Evolutionary conservation across 2,329 filamentous ascomycete species (phyloP).

Genomic region (Colletotrichum cereale): DNA sequence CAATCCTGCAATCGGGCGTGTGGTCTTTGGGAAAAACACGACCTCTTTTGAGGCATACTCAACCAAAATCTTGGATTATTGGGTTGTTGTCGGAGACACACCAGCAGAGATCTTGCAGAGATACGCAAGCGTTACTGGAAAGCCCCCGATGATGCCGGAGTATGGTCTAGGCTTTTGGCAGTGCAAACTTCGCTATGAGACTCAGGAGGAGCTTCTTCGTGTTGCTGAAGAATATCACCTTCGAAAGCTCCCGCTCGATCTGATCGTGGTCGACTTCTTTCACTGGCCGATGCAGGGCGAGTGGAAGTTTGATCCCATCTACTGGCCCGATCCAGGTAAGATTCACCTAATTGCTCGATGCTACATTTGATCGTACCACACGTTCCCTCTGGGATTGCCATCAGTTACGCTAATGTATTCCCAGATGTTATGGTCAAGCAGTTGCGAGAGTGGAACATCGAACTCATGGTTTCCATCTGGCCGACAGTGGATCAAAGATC

Average conservation of each 20-base stretch:
- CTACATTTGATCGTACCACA: no score
- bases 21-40: conserved; percentile 68
- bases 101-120: conserved; percentile 65
- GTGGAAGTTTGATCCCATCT: conserved; percentile 74
- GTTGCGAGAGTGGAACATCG: conserved; percentile 67
- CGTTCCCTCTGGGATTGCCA: no score
- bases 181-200: conserved; percentile 73
- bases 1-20: conserved; percentile 69
- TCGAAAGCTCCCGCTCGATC: conserved; percentile 67
- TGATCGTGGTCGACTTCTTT: conserved; percentile 75
- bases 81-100: conserved; percentile 67
- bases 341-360: no score
- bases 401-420: no score
- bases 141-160: conserved; percentile 72
- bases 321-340: conserved; percentile 70
- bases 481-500: conserved; percentile 60
- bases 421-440: conserved; percentile 72
- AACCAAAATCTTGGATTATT: conserved; percentile 68
- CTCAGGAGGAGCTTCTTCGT: conserved; percentile 69
- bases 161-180: conserved; percentile 74
- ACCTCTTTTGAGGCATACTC: conserved; percentile 70
- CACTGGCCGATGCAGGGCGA: conserved; percentile 76
- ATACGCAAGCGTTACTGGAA: conserved; percentile 66
- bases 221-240: conserved; percentile 69
- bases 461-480: conserved; percentile 79